These are phyloP conservation scores for Tetrahymena borealis DNA, from an alignment of 73 alveolate genomes.

Conservation along the genomic window DNA sequence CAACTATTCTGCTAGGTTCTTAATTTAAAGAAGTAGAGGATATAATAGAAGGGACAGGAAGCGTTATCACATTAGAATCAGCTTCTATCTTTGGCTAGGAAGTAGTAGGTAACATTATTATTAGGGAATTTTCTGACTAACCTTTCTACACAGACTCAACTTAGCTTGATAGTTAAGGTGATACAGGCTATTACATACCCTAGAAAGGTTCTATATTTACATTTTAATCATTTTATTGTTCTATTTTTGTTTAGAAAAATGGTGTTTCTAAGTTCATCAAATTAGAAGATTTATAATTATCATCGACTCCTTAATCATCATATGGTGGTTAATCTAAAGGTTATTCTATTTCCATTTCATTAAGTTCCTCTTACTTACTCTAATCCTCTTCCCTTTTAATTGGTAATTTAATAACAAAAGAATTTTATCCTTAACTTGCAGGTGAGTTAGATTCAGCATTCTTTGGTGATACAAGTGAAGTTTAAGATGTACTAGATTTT, in stretches of 20 bases:
- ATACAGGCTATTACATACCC: not conserved
- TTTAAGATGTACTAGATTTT: not conserved
- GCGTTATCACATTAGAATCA: not conserved
- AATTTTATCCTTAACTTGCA: not conserved
- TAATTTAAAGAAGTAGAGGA: not conserved
- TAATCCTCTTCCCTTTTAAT: not conserved
- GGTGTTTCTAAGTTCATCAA: not conserved
- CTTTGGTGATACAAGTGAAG: not conserved
- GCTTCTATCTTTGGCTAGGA: not conserved
- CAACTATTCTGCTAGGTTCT: not conserved
- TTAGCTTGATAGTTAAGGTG: not conserved
- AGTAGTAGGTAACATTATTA: not conserved
- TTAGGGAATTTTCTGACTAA: not conserved
- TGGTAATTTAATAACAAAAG: not conserved
- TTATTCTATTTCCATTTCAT: not conserved
- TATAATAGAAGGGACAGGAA: not conserved
- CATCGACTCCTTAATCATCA: not conserved
- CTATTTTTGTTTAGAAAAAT: not conserved
- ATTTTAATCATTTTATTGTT: not conserved
- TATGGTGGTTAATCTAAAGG: not conserved
- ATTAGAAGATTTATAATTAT: not conserved
- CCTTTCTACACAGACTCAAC: not conserved
- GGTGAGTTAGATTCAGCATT: not conserved
- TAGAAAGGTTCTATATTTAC: not conserved
- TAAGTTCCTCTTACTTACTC: not conserved